Evolutionary conservation across 371 early-diverging fungal species (phyloP).

Genomic region (Mortierella sp.): DNA sequence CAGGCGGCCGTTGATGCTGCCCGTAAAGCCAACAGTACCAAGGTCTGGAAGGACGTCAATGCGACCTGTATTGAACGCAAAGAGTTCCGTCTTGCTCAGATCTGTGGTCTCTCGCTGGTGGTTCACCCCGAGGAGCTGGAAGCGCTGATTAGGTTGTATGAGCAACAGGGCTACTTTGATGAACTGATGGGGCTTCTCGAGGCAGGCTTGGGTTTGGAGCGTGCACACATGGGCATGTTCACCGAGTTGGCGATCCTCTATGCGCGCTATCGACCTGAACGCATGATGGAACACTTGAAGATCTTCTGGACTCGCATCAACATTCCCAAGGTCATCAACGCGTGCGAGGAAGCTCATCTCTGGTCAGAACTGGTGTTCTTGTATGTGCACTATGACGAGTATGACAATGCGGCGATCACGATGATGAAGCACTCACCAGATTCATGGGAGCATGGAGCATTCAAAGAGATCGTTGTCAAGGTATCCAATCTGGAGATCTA

Average conservation of each 20-base stretch:
- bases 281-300: constrained; percentile 96
- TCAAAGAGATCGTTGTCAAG: constrained; percentile 96
- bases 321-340: constrained; percentile 97
- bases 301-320: constrained; percentile 96
- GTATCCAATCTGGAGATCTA: constrained; percentile 95
- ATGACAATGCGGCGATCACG: constrained; percentile 94
- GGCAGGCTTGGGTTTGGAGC: constrained; percentile 93
- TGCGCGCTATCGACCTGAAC: constrained; percentile 93
- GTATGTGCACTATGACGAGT: constrained; percentile 98
- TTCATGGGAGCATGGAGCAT: constrained; percentile 95
- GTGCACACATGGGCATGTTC: constrained; percentile 99
- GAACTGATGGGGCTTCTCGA: constrained; percentile 92
- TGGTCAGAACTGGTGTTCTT: constrained; percentile 97
- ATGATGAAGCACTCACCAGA: constrained; percentile 94
- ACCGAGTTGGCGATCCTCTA: constrained; percentile 97
- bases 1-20: constrained; percentile 97
- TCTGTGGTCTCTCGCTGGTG: constrained; percentile 95
- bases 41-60: constrained; percentile 98
- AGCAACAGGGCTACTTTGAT: constrained; percentile 87
- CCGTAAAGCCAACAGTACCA: constrained; percentile 95
- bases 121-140: constrained; percentile 97
- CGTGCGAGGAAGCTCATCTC: constrained; percentile 92
- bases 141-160: constrained; percentile 87
- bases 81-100: constrained; percentile 97
- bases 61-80: constrained; percentile 92